Evolutionary conservation across 352 stramenopile species (phyloP).

Genomic region (Globisporangium abappressorium): DNA sequence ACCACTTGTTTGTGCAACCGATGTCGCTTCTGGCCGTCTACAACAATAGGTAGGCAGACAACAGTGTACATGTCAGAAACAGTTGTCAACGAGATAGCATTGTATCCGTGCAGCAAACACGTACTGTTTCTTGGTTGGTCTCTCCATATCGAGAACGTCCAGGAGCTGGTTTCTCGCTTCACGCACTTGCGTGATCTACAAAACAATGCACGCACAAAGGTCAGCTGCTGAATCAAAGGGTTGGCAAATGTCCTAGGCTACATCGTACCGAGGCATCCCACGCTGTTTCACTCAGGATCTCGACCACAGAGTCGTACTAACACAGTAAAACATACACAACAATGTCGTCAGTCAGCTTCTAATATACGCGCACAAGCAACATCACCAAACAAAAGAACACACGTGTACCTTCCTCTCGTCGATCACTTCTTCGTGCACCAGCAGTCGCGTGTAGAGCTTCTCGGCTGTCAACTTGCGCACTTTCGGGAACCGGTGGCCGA

Average conservation of each 20-base stretch:
- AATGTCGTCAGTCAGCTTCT: background rate
- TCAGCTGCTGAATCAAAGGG: background rate
- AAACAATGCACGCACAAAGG: background rate
- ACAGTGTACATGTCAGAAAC: background rate
- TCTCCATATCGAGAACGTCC: slow-evolving; percentile 59
- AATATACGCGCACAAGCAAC: background rate
- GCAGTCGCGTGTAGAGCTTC: slow-evolving; percentile 76
- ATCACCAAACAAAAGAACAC: background rate
- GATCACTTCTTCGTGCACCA: slow-evolving; percentile 73
- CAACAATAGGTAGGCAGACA: background rate
- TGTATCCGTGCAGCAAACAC: slow-evolving; percentile 13
- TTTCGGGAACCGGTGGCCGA: slow-evolving; percentile 83
- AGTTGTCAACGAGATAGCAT: background rate
- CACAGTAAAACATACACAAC: slow-evolving; percentile 11
- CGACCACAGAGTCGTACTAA: slow-evolving; percentile 69
- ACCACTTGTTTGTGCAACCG: background rate
- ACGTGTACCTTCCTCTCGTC: slow-evolving; percentile 54
- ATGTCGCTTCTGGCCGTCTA: slow-evolving; percentile 8
- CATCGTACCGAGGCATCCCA: slow-evolving; percentile 72
- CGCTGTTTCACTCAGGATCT: slow-evolving; percentile 73
- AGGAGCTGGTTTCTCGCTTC: slow-evolving; percentile 59
- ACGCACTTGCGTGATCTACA: slow-evolving; percentile 50
- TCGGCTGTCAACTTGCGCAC: slow-evolving; percentile 83
- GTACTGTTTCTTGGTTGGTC: slow-evolving; percentile 57
- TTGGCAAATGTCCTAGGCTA: no score